Conservation (phyloP, 306 rosid genomes). For the Begonia peltatifolia region DNA sequence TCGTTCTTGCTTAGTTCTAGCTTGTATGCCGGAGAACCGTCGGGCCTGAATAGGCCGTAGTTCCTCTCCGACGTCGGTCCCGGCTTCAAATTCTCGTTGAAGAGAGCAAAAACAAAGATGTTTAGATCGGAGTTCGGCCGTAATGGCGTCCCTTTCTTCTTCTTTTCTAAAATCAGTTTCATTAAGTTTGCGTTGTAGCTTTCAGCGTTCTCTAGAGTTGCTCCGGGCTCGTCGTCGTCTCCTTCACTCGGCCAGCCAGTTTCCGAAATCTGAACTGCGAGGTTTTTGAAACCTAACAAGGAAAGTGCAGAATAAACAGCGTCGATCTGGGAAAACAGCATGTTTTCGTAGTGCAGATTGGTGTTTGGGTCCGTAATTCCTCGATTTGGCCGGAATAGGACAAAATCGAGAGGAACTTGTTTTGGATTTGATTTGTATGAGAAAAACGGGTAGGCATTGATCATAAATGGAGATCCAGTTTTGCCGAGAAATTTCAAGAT, state of each 20-base stretch:
- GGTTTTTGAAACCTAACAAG: constrained; percentile 33
- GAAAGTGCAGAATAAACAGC: constrained; percentile 55
- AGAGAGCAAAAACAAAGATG: too few relatives aligned
- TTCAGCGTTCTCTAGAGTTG: constrained; percentile 51
- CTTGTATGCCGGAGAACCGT: constrained; percentile 42
- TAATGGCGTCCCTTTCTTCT: constrained; percentile 45
- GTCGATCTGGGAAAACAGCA: constrained; percentile 77
- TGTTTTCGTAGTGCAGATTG: constrained; percentile 63
- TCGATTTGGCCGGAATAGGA: constrained; percentile 53
- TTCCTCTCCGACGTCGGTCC: constrained; percentile 79
- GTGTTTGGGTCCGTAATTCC: constrained; percentile 45
- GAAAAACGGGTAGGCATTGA: constrained; percentile 77
- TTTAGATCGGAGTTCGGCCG: constrained; percentile 49
- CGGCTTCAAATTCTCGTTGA: constrained; percentile 68
- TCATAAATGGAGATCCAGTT: constrained; percentile 64
- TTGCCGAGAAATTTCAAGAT: constrained; percentile 51
- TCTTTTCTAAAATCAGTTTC: constrained; percentile 26
- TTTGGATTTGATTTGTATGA: constrained; percentile 60
- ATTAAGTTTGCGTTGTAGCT: constrained; percentile 64
- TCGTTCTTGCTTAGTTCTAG: constrained; percentile 23
- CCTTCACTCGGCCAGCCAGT: constrained; percentile 89
- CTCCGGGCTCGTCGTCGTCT: constrained; percentile 58
- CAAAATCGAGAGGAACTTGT: constrained; percentile 44
- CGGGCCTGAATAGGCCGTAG: constrained; percentile 73
- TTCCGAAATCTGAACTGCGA: constrained; percentile 64